These are phyloP conservation scores for Nemania bipapillata DNA, from an alignment of 2,329 filamentous ascomycete species.

Conservation along the genomic window DNA sequence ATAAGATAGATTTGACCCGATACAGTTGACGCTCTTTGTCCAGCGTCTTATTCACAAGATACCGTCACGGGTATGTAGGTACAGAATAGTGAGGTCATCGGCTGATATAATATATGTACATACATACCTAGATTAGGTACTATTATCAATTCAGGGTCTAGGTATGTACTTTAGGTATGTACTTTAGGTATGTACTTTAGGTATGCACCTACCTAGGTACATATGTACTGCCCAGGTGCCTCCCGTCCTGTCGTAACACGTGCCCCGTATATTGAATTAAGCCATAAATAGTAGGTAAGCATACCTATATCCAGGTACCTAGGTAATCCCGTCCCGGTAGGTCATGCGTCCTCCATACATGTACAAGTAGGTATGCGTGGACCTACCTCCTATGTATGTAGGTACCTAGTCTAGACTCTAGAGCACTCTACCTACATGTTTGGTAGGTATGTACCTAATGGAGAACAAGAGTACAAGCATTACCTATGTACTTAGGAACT, in stretches of 20 bases:
- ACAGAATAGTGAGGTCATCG: conserved; percentile 21
- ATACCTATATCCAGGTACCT: not conserved
- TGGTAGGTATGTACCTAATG: not conserved
- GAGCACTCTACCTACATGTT: too few relatives aligned
- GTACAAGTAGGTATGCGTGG: too few relatives aligned
- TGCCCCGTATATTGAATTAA: conserved; percentile 7
- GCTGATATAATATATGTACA: conserved; percentile 2
- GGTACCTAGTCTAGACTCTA: not conserved
- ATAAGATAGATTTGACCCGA: conserved; percentile 13
- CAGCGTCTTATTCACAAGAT: conserved; percentile 12
- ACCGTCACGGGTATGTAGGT: conserved; percentile 24
- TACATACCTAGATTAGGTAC: too few relatives aligned
- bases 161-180: not conserved
- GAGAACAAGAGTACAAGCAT: too few relatives aligned
- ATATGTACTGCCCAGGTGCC: too few relatives aligned
- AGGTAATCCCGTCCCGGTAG: too few relatives aligned
- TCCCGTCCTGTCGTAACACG: too few relatives aligned
- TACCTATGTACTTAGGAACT: too few relatives aligned
- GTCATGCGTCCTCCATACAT: too few relatives aligned
- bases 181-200: not conserved
- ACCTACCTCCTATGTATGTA: too few relatives aligned
- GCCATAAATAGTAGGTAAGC: not conserved
- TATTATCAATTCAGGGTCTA: too few relatives aligned
- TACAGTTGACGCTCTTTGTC: conserved; percentile 2
- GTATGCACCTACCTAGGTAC: not conserved